A percentile compares a stretch with the other conserved stretches of the same genome.
These are phyloP conservation scores for Artemisia argyi DNA, from an alignment of 129 eudicot species.

Conservation along the genomic window DNA sequence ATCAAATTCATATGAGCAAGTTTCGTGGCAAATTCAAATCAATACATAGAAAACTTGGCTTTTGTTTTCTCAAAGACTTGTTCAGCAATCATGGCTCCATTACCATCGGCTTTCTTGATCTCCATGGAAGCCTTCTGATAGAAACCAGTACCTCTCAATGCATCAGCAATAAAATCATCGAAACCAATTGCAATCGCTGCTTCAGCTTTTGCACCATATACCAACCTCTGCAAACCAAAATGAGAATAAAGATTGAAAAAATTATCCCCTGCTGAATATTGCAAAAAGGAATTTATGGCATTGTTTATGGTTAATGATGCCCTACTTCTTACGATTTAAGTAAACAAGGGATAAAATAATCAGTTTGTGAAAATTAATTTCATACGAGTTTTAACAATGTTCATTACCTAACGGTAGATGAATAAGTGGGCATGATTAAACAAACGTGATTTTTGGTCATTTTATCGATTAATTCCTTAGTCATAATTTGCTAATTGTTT, in stretches of 20 bases:
- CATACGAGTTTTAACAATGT: no score
- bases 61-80: constrained; percentile 17
- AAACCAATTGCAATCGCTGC: constrained; percentile 18
- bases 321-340: no score
- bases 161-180: constrained; percentile 15
- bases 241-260: background rate
- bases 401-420: no score
- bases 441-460: no score
- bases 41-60: constrained; percentile 19
- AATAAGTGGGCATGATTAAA: no score
- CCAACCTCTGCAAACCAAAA: constrained; percentile 15
- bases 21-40: background rate
- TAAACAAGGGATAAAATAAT: no score
- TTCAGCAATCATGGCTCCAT: constrained; percentile 18
- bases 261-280: background rate
- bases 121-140: constrained; percentile 15
- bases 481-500: no score
- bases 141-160: constrained; percentile 17
- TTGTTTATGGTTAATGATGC: background rate
- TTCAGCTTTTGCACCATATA: constrained; percentile 13
- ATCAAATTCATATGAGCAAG: constrained; percentile 14
- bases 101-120: constrained; percentile 13
- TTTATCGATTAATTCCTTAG: no score
- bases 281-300: background rate
- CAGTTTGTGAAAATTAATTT: no score